Conservation (phyloP, 306 rosid genomes). For the Benincasa hispida region DNA sequence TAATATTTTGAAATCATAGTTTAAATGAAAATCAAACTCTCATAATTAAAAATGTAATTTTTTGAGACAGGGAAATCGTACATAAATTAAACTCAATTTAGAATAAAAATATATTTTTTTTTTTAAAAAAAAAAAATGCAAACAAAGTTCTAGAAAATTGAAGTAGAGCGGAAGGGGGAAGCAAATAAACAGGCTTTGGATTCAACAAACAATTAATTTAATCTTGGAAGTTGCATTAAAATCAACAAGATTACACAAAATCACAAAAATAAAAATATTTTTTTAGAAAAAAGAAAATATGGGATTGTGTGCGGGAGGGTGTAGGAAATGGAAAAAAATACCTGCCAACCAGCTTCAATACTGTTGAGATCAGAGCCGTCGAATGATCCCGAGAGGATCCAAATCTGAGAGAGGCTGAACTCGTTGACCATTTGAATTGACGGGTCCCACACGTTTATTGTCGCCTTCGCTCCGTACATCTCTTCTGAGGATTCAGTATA, state of each 20-base stretch:
- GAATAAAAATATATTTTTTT: too few relatives aligned
- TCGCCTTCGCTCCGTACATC: constrained; percentile 78
- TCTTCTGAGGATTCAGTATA: constrained; percentile 57
- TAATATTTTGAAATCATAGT: too few relatives aligned
- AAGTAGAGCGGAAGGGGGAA: not conserved
- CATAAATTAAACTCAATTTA: too few relatives aligned
- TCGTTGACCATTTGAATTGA: constrained; percentile 61
- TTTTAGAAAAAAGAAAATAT: not conserved
- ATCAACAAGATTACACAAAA: not conserved
- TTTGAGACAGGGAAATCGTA: too few relatives aligned
- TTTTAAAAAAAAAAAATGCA: not conserved
- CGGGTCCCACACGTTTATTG: constrained; percentile 91
- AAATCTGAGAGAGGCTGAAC: constrained; percentile 82
- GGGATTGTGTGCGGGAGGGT: constrained; percentile 6
- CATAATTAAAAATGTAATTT: too few relatives aligned
- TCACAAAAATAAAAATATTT: not conserved
- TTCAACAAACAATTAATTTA: not conserved
- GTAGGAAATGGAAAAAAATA: constrained; percentile 26
- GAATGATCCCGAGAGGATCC: constrained; percentile 85
- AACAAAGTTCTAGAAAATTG: not conserved
- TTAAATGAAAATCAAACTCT: too few relatives aligned
- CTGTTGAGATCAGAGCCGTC: constrained; percentile 97
- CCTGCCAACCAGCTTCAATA: constrained; percentile 99
- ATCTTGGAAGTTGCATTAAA: not conserved
- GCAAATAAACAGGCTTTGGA: not conserved